Evolutionary conservation across 257 asterid species (phyloP).

Genomic region (Anisodus acutangulus): DNA sequence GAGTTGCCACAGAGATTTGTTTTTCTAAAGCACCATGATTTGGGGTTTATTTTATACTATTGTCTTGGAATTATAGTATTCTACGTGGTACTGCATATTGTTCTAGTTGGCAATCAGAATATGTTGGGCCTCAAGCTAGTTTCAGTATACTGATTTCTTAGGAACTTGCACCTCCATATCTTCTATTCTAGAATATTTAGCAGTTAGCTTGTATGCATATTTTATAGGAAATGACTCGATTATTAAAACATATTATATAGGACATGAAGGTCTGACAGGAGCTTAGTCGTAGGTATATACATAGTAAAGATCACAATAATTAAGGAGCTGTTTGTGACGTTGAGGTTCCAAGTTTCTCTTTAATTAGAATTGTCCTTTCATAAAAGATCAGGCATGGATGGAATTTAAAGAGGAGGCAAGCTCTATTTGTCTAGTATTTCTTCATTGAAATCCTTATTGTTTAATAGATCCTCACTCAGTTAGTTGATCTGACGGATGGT

Average conservation of each 20-base stretch:
- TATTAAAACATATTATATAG: not conserved
- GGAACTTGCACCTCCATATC: slow-evolving; percentile 10
- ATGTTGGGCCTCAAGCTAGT: not conserved
- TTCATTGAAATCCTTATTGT: too few species aligned
- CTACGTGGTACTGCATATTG: not conserved
- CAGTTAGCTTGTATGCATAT: not conserved
- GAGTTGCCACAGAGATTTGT: slow-evolving; percentile 23
- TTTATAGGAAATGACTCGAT: slow-evolving; percentile 1
- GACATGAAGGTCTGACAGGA: too few species aligned
- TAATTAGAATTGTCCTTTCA: not conserved
- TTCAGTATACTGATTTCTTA: not conserved
- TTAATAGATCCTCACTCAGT: not conserved
- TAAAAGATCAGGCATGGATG: not conserved
- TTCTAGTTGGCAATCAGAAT: slow-evolving; percentile 19
- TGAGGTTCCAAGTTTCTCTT: not conserved
- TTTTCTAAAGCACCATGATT: slow-evolving; percentile 13
- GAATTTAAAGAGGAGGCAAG: too few species aligned
- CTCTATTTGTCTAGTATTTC: too few species aligned
- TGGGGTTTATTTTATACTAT: not conserved
- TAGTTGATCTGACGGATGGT: slow-evolving; percentile 10
- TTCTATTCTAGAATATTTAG: not conserved
- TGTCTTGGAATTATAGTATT: not conserved
- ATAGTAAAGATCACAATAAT: not conserved
- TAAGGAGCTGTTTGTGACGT: not conserved
- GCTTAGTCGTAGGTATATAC: not conserved